Evolutionary conservation across 129 eudicot genomes (phyloP).

Genomic region (Glebionis coronaria): DNA sequence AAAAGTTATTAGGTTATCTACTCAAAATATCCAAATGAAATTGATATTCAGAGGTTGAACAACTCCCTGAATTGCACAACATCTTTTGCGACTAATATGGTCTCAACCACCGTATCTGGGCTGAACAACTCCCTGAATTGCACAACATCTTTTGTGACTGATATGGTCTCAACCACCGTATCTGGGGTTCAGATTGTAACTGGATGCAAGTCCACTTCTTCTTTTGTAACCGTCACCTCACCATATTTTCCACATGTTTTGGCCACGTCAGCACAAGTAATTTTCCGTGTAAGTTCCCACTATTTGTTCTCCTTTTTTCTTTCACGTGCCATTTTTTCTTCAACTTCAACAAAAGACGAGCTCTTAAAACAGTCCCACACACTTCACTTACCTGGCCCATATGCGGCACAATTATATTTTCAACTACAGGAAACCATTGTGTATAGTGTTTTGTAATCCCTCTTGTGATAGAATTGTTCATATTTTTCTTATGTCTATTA

Average conservation of each 20-base stretch:
- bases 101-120: too few relatives aligned
- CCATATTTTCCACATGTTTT: conserved; percentile 61
- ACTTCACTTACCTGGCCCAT: conserved; percentile 43
- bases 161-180: conserved; percentile 78
- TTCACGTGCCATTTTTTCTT: conserved; percentile 70
- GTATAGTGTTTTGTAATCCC: too few relatives aligned
- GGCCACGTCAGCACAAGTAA: conserved; percentile 64
- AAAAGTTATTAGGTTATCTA: too few relatives aligned
- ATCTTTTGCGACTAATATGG: too few relatives aligned
- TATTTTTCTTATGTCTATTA: too few relatives aligned
- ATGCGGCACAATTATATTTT: conserved; percentile 26
- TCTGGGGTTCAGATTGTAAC: conserved; percentile 77
- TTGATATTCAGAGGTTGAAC: too few relatives aligned
- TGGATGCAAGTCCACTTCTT: conserved; percentile 90
- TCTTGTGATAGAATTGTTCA: too few relatives aligned
- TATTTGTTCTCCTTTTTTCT: conserved; percentile 61
- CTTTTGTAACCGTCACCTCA: conserved; percentile 61
- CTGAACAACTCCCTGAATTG: conserved; percentile 91
- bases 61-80: too few relatives aligned
- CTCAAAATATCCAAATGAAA: too few relatives aligned
- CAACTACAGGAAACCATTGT: too few relatives aligned
- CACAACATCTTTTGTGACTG: conserved; percentile 89
- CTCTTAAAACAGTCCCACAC: conserved; percentile 66
- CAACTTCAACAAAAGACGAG: conserved; percentile 66
- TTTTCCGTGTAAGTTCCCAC: conserved; percentile 70